Evolutionary conservation across 2,329 filamentous ascomycete genomes (phyloP), one percentile per base, ranked within the genome.

Genomic region (Sclerotinia nivalis): DNA sequence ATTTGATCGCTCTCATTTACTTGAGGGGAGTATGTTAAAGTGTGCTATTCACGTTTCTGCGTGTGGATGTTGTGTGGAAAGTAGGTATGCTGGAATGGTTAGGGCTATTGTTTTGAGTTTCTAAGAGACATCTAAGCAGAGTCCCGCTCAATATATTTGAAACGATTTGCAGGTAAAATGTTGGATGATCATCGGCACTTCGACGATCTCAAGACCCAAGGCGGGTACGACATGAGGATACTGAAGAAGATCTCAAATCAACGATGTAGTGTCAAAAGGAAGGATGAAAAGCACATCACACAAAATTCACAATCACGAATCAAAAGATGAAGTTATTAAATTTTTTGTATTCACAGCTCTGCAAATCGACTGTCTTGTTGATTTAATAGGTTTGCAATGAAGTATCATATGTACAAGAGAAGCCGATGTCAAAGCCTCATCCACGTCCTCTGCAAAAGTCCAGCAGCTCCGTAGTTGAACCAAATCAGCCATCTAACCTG

Each of bases 331-430:
- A 7, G 25, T 54, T 55, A 66, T 55, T 20, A 66, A 52, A 68
- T 49, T 61, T 28, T 45, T 45, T 47, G n/a, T 47, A 54, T 61
- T 62, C 45, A 68, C 56, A 52, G 45, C 56, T 40, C 58, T 20
- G 31, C 34, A 69, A 28, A 54, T 62, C 20, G 58, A 55, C 47
- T 8, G 22, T 43, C 50, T 61, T 45, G 37, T 61, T 50, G 34
- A 50, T 69, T 69, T 64, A 31, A 37, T 43, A 40, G 25, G 55
- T 12, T 61, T 68, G 67, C 58, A 43, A 64, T 64, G 66, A 68
- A 60, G 55, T 43, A 28, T 69, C 67, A 62, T 69, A 69, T 69
- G 58, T 69, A 69, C 67, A 69, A 69, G 45, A 68, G 56, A 67
- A 54, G 55, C 62, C 66, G 56, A 68, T 54, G 56, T 52, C 66